phyloP scores from a whole-genome alignment of 768 basidiomycete species.

The Arthromyces matolae region DNA sequence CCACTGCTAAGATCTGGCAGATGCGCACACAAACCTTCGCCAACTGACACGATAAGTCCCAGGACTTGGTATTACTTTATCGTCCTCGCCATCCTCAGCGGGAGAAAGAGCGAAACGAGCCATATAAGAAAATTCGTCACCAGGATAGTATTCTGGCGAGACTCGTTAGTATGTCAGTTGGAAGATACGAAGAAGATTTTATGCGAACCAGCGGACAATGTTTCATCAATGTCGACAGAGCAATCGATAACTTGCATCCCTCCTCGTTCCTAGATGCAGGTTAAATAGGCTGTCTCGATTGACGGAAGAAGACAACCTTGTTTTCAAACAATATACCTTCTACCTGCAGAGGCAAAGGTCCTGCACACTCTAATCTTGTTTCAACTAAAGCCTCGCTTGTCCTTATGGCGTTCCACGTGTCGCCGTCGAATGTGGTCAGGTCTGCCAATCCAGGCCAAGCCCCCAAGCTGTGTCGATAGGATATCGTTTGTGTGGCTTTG shows the following conservation, averaged over 20 bases:
- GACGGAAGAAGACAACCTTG: constrained; percentile 32
- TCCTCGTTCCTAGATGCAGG: constrained; percentile 36
- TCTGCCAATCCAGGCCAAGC: constrained; percentile 48
- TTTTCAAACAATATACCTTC: constrained; percentile 44
- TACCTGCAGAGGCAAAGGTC: constrained; percentile 55
- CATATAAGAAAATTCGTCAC: constrained; percentile 59
- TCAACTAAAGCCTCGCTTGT: constrained; percentile 58
- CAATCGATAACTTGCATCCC: constrained; percentile 49
- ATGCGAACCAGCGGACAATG: constrained; percentile 42
- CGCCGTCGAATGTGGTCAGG: constrained; percentile 48
- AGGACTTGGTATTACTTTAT: constrained; percentile 40
- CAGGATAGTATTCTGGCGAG: constrained; percentile 53
- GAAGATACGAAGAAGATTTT: not conserved
- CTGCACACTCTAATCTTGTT: constrained; percentile 47
- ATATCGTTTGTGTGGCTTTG: constrained; percentile 46
- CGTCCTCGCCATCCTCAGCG: constrained; percentile 35
- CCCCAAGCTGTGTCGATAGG: constrained; percentile 44
- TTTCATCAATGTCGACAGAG: constrained; percentile 45
- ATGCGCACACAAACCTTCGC: constrained; percentile 48
- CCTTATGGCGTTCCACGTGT: constrained; percentile 47
- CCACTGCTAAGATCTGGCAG: no score
- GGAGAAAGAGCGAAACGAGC: constrained; percentile 49
- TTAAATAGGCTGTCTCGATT: not conserved
- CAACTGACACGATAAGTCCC: constrained; percentile 62
- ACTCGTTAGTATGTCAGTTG: constrained; percentile 51